phyloP scores from a whole-genome alignment of 176 grass and related monocot species.

The Otatea glauca region DNA sequence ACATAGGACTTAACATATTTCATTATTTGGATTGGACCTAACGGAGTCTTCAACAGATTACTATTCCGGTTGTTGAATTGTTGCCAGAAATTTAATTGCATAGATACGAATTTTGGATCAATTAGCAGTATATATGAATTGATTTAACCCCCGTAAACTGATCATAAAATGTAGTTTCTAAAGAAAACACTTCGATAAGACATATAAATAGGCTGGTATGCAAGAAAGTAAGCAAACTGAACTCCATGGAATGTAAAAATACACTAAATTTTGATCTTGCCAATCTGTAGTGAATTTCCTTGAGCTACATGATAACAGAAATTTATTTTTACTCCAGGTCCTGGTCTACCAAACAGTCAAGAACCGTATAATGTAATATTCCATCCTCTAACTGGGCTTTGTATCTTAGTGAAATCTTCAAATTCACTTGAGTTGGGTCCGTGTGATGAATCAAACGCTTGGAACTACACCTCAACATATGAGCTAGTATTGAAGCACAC shows the following conservation, averaged over 20 bases:
- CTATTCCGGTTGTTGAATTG: neutral
- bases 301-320: neutral
- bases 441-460: slow-evolving; percentile 65
- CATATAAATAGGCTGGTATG: neutral
- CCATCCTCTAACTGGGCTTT: slow-evolving; percentile 81
- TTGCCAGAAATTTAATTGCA: neutral
- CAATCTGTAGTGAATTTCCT: neutral
- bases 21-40: neutral
- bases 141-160: neutral
- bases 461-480: slow-evolving; percentile 69
- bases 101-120: neutral
- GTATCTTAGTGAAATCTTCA: slow-evolving; percentile 55
- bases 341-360: slow-evolving; percentile 64
- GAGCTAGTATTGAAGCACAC: slow-evolving; percentile 58
- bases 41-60: neutral
- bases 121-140: slow-evolving; percentile 5
- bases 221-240: neutral
- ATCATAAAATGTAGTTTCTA: neutral
- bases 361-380: slow-evolving; percentile 67
- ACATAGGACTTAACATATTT: neutral
- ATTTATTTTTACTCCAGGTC: slow-evolving; percentile 55
- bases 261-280: neutral
- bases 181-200: neutral
- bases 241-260: neutral
- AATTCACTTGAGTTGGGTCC: slow-evolving; percentile 65